Conservation (phyloP, 441 rosid species). For the Adansonia rubrostipa region DNA sequence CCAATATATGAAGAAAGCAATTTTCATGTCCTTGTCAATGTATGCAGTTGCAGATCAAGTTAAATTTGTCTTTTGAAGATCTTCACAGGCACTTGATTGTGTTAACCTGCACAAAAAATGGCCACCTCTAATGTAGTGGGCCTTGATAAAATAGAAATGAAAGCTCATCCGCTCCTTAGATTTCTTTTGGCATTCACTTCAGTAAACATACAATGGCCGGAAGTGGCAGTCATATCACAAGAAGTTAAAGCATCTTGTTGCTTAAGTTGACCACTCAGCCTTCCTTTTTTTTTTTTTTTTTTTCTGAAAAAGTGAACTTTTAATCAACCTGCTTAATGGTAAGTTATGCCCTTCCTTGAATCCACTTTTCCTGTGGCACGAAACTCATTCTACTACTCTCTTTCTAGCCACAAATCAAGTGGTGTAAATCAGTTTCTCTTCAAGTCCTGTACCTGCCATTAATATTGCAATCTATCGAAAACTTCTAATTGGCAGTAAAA, state of each 20-base stretch:
- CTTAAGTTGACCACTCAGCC: conserved; percentile 44
- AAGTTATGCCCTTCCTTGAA: too few species aligned
- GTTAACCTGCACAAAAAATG: not conserved
- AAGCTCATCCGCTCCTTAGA: too few species aligned
- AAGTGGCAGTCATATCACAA: conserved; percentile 39
- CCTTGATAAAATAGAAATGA: not conserved
- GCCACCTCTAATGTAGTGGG: too few species aligned
- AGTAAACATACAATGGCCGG: conserved; percentile 19
- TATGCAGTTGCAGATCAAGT: not conserved
- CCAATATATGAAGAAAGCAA: too few species aligned
- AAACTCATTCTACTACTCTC: too few species aligned
- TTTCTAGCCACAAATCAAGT: too few species aligned
- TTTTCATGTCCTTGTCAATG: too few species aligned
- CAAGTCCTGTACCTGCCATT: too few species aligned
- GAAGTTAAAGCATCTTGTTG: conserved; percentile 34
- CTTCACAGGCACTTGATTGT: not conserved
- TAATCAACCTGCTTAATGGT: not conserved
- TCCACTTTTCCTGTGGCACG: too few species aligned
- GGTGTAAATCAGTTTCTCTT: too few species aligned
- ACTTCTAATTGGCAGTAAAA: too few species aligned
- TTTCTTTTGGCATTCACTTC: not conserved
- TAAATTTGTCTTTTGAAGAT: conserved; percentile 14
- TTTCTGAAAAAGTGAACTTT: not conserved
- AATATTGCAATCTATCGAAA: too few species aligned
- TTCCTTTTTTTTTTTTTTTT: conserved; percentile 1